Conservation (phyloP, 1,284 basidiomycete species). For the Volvariella surrecta region DNA sequence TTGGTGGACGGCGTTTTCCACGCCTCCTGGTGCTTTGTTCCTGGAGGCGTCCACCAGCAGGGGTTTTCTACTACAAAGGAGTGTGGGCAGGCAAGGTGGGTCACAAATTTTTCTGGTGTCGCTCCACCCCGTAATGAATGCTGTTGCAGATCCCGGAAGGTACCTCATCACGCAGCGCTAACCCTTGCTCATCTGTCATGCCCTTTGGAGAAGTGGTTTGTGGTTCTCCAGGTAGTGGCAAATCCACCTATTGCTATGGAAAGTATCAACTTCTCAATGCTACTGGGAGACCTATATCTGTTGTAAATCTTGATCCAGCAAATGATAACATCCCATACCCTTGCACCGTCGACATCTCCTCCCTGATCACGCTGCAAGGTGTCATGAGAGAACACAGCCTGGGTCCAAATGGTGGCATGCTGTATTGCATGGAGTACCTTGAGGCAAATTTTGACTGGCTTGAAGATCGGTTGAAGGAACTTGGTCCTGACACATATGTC, state of each 20-base stretch:
- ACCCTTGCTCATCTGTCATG: too few species aligned
- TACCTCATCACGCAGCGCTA: too few species aligned
- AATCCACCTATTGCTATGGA: constrained; percentile 91
- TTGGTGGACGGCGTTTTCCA: too few species aligned
- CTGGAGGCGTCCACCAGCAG: too few species aligned
- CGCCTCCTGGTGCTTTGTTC: too few species aligned
- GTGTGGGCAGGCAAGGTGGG: too few species aligned
- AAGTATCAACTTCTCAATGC: constrained; percentile 90
- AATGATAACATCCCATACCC: constrained; percentile 89
- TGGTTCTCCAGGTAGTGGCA: constrained; percentile 89
- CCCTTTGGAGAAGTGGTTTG: constrained; percentile 85
- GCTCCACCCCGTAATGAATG: too few species aligned
- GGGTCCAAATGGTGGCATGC: constrained; percentile 95
- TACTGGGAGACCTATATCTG: constrained; percentile 75
- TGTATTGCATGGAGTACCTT: constrained; percentile 97
- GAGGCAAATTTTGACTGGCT: constrained; percentile 97
- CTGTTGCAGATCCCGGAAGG: too few species aligned
- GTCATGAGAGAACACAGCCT: constrained; percentile 83
- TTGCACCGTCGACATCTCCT: constrained; percentile 80
- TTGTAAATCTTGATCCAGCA: constrained; percentile 96
- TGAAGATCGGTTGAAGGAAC: constrained; percentile 58
- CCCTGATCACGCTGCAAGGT: constrained; percentile 82
- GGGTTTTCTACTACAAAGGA: too few species aligned
- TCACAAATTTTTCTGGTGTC: too few species aligned
- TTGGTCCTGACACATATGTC: constrained; percentile 74